These are phyloP conservation scores for Lactarius sanguifluus DNA, from an alignment of 768 basidiomycete species.

Conservation along the genomic window DNA sequence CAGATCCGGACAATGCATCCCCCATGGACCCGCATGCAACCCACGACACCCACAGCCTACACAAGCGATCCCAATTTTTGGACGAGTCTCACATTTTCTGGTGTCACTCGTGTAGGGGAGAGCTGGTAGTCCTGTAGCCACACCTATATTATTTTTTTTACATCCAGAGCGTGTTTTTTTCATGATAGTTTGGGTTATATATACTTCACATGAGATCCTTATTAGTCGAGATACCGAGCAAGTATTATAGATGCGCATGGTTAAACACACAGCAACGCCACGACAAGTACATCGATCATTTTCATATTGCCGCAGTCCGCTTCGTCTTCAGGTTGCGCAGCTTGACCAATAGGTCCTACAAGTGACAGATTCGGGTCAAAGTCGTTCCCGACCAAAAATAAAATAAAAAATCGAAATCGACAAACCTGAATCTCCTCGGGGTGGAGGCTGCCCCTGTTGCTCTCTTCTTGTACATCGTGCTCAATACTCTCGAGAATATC, in stretches of 20 bases:
- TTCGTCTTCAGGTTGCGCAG: constrained; percentile 56
- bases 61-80: constrained; percentile 66
- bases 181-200: constrained; percentile 8
- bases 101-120: constrained; percentile 81
- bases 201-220: constrained; percentile 13
- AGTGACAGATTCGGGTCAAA: neutral
- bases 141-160: neutral
- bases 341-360: constrained; percentile 44
- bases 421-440: constrained; percentile 73
- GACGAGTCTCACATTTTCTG: constrained; percentile 90
- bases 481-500: constrained; percentile 84
- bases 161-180: constrained; percentile 4
- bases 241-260: constrained; percentile 20
- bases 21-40: constrained; percentile 15
- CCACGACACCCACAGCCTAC: constrained; percentile 3
- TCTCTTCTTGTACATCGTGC: constrained; percentile 68
- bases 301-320: constrained; percentile 39
- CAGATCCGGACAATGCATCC: constrained; percentile 32
- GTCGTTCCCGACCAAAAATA: neutral
- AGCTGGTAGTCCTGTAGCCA: constrained; percentile 70
- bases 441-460: constrained; percentile 58
- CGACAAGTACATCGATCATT: constrained; percentile 21
- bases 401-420: constrained; percentile 13
- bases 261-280: constrained; percentile 31
- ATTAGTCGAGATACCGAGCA: constrained; percentile 18